Conservation (phyloP, 1,139 yeast species). For the Blastobotrys serpentis region DNA sequence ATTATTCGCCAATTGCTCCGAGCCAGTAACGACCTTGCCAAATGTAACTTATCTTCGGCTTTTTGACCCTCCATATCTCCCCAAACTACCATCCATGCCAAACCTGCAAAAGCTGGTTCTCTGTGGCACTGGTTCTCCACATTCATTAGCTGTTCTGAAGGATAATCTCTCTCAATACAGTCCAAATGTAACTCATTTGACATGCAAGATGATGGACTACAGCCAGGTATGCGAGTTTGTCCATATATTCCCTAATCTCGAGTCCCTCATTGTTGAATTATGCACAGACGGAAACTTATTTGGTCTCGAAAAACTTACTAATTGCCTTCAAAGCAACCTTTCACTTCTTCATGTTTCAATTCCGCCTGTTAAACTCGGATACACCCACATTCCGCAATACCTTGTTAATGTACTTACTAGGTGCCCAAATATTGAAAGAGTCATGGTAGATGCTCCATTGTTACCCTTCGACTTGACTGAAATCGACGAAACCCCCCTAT, state of each 20-base stretch:
- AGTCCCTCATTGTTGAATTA: conserved; percentile 2
- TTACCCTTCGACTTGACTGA: background rate
- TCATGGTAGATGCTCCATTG: background rate
- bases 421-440: background rate
- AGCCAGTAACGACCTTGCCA: conserved; percentile 7
- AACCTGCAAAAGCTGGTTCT: conserved; percentile 4
- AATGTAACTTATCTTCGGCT: conserved; percentile 12
- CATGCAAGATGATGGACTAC: conserved; percentile 5
- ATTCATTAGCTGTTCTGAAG: background rate
- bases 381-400: background rate
- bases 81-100: background rate
- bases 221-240: background rate
- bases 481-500: background rate
- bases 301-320: background rate
- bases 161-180: conserved; percentile 6
- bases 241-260: background rate
- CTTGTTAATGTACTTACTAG: background rate
- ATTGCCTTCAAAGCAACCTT: background rate
- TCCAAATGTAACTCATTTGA: background rate
- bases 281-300: background rate
- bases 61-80: conserved; percentile 4
- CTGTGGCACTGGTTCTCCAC: background rate
- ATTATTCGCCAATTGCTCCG: background rate
- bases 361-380: background rate
- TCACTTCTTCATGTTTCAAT: background rate